These are phyloP conservation scores for Bipolaris sorokiniana DNA, from an alignment of 2,329 filamentous ascomycete genomes.

Conservation along the genomic window DNA sequence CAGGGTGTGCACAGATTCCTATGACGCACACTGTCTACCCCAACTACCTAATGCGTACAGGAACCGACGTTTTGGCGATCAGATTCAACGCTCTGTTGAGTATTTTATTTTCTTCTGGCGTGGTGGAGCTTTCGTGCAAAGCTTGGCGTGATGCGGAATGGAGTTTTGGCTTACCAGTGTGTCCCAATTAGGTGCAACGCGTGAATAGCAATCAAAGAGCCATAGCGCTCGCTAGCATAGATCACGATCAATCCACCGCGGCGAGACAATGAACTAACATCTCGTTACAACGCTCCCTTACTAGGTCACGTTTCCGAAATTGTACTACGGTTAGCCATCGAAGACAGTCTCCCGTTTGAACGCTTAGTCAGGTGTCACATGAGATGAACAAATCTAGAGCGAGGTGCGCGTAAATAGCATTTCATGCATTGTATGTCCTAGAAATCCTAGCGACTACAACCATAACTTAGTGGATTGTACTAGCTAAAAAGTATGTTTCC, in stretches of 20 bases:
- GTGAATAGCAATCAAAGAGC: not conserved
- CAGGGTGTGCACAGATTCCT: too few species aligned
- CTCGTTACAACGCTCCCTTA: not conserved
- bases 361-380: too few species aligned
- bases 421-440: not conserved
- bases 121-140: not conserved
- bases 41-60: not conserved
- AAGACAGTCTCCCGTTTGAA: not conserved
- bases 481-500: not conserved
- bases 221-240: not conserved
- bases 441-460: not conserved
- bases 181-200: not conserved
- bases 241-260: not conserved
- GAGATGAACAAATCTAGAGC: too few species aligned
- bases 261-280: not conserved
- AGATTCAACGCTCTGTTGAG: not conserved
- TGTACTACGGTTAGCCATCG: not conserved
- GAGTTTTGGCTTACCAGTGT: too few species aligned
- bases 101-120: not conserved
- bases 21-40: not conserved
- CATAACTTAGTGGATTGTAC: not conserved
- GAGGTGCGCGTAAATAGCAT: too few species aligned
- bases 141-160: not conserved
- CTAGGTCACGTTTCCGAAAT: not conserved
- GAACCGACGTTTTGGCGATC: not conserved